phyloP scores from a whole-genome alignment of 257 asterid genomes.

The Solanum phureja region DNA sequence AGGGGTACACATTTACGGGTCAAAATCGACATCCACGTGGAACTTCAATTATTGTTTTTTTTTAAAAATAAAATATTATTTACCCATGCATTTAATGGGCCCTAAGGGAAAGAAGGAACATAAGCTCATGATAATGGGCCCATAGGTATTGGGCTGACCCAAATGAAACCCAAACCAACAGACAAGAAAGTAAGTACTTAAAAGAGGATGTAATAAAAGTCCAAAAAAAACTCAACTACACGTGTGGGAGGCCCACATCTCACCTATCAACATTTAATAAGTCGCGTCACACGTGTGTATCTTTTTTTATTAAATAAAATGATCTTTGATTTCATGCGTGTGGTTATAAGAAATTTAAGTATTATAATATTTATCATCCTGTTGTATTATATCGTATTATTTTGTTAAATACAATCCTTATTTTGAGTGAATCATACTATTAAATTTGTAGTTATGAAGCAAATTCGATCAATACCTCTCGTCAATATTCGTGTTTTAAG shows the following conservation, averaged over 20 bases:
- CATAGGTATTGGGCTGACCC: not conserved
- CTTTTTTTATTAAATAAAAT: not conserved
- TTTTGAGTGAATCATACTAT: not conserved
- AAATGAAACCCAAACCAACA: not conserved
- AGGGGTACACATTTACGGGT: not conserved
- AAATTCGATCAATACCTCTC: not conserved
- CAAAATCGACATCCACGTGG: not conserved
- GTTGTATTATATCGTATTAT: not conserved
- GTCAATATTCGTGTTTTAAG: not conserved
- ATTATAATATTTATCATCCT: not conserved
- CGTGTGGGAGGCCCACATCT: conserved; percentile 8
- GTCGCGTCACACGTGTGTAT: not conserved
- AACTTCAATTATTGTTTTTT: not conserved
- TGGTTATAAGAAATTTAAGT: not conserved
- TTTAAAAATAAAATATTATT: not conserved
- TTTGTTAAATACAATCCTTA: too few relatives aligned
- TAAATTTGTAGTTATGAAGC: not conserved
- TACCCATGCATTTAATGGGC: not conserved
- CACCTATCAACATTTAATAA: not conserved
- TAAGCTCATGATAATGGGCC: not conserved
- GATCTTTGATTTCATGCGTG: not conserved
- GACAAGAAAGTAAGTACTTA: not conserved
- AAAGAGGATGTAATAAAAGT: not conserved
- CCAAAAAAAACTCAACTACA: not conserved
- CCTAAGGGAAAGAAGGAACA: not conserved